phyloP scores from a whole-genome alignment of 2,329 filamentous ascomycete genomes.

The Alternaria sp. region DNA sequence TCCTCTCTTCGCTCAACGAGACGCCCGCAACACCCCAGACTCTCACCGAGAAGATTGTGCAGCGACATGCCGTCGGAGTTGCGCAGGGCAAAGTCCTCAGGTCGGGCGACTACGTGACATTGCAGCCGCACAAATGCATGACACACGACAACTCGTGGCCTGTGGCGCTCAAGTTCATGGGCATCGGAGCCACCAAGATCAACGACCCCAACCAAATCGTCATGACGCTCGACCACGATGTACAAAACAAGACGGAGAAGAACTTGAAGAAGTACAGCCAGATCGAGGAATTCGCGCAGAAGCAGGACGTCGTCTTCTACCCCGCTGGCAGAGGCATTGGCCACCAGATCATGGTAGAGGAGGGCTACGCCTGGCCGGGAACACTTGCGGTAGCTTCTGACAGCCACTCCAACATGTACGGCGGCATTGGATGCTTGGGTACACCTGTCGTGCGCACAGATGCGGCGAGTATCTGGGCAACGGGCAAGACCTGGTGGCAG shows the following conservation, averaged over 20 bases:
- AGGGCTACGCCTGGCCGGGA: conserved; percentile 83
- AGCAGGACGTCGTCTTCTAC: conserved; percentile 79
- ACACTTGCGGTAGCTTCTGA: conserved; percentile 82
- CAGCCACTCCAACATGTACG: conserved; percentile 82
- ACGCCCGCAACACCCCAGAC: conserved; percentile 69
- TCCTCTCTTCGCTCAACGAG: conserved; percentile 72
- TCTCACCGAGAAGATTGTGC: conserved; percentile 90
- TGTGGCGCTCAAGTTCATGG: conserved; percentile 79
- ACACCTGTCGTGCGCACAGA: conserved; percentile 87
- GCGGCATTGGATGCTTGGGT: conserved; percentile 76
- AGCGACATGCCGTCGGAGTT: conserved; percentile 78
- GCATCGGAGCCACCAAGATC: conserved; percentile 77
- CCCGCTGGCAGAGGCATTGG: conserved; percentile 81
- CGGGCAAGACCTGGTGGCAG: conserved; percentile 85
- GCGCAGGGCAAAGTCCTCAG: conserved; percentile 75
- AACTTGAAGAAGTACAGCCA: conserved; percentile 83
- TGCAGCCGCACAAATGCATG: conserved; percentile 77
- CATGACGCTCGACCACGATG: conserved; percentile 85
- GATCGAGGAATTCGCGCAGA: conserved; percentile 81
- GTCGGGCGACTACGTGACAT: conserved; percentile 82
- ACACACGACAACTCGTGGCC: conserved; percentile 87
- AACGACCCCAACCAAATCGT: conserved; percentile 76
- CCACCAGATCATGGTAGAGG: conserved; percentile 91
- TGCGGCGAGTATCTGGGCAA: conserved; percentile 85
- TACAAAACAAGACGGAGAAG: conserved; percentile 78